phyloP scores from a whole-genome alignment of 208 protist genomes.

The Acanthamoeba triangularis region DNA sequence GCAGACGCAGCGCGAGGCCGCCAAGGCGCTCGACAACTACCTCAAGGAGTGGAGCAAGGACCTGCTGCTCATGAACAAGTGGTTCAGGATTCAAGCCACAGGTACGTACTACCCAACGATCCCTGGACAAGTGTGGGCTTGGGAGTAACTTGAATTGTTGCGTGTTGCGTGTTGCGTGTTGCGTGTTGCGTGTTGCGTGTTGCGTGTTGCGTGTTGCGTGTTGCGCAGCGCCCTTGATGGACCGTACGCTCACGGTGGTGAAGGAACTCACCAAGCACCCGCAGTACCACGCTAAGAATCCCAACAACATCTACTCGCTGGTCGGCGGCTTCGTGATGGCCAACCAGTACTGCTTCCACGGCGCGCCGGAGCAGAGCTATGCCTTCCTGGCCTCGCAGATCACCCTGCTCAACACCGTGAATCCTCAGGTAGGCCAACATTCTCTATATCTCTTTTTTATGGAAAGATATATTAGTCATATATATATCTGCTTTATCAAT shows the following conservation, averaged over 20 bases:
- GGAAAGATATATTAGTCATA: neutral
- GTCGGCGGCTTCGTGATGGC: constrained; percentile 31
- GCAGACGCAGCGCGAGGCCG: constrained; percentile 16
- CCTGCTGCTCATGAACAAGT: constrained; percentile 43
- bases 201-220: too few species aligned
- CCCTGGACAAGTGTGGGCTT: too few species aligned
- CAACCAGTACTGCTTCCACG: constrained; percentile 55
- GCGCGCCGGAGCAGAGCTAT: constrained; percentile 29
- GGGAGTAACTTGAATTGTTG: neutral
- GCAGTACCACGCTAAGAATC: constrained; percentile 13
- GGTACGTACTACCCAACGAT: constrained; percentile 9
- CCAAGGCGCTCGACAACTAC: neutral
- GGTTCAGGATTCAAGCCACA: constrained; percentile 41
- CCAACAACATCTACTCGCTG: constrained; percentile 58
- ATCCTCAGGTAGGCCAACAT: neutral
- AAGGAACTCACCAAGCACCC: constrained; percentile 17
- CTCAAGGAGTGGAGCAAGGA: neutral
- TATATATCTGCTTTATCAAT: neutral
- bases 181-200: too few species aligned
- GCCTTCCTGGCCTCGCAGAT: constrained; percentile 40
- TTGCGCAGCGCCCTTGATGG: neutral
- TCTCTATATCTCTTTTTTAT: too few species aligned
- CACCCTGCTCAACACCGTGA: neutral
- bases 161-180: too few species aligned
- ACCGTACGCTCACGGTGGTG: neutral